Evolutionary conservation across 2,329 filamentous ascomycete species (phyloP).

Genomic region (Claviceps sp.): DNA sequence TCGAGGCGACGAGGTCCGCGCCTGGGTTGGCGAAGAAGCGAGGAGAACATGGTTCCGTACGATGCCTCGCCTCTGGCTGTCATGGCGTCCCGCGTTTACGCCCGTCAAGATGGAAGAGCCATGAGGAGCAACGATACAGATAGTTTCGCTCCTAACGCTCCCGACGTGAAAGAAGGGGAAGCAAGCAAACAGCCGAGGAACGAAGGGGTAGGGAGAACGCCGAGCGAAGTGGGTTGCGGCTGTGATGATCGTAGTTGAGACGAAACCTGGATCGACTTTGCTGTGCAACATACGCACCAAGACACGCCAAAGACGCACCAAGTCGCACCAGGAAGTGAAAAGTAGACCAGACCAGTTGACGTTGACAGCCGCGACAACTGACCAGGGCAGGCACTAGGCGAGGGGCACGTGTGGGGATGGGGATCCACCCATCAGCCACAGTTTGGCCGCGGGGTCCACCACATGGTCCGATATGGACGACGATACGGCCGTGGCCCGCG

Average conservation of each 20-base stretch:
- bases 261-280: background rate
- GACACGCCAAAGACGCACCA: background rate
- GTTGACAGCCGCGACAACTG: too few relatives aligned
- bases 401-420: too few relatives aligned
- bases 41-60: conserved; percentile 22
- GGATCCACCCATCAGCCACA: background rate
- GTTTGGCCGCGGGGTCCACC: background rate
- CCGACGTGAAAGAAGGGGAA: conserved; percentile 1
- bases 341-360: too few relatives aligned
- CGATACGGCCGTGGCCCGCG: too few relatives aligned
- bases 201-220: background rate
- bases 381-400: too few relatives aligned
- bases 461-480: too few relatives aligned
- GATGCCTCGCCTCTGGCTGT: conserved; percentile 2
- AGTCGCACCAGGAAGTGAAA: background rate
- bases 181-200: background rate
- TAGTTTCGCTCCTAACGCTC: background rate
- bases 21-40: conserved; percentile 21
- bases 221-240: background rate
- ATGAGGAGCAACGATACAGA: conserved; percentile 6
- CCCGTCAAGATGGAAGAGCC: conserved; percentile 15
- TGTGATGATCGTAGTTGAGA: background rate
- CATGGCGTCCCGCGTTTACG: conserved; percentile 7
- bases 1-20: conserved; percentile 20
- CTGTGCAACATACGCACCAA: background rate